These are phyloP conservation scores for Kentomonas sorsogonicus DNA, from an alignment of 208 protist species.

Conservation along the genomic window DNA sequence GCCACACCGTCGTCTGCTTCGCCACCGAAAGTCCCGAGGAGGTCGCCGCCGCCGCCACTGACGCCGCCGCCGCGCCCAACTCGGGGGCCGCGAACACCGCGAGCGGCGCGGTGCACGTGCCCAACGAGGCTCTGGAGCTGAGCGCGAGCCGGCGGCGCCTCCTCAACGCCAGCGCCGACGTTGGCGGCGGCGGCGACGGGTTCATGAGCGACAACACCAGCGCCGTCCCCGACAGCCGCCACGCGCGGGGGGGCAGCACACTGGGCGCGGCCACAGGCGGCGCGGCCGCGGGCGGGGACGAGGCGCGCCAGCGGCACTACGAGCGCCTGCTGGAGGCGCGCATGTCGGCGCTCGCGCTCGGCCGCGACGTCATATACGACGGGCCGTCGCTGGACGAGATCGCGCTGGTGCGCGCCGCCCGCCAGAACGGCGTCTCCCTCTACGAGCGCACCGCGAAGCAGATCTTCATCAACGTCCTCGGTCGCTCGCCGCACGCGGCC, in stretches of 20 bases:
- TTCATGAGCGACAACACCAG: background rate
- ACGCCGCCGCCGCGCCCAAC: background rate
- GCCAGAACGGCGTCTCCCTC: slow-evolving; percentile 75
- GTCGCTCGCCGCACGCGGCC: too few relatives aligned
- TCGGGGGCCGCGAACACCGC: background rate
- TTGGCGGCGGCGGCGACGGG: background rate
- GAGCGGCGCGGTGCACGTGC: background rate
- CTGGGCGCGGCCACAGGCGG: too few relatives aligned
- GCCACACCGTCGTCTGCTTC: slow-evolving; percentile 82
- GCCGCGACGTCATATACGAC: slow-evolving; percentile 88
- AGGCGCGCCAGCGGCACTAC: too few relatives aligned
- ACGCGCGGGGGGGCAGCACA: background rate
- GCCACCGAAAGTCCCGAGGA: slow-evolving; percentile 9
- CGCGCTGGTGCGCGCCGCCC: slow-evolving; percentile 77
- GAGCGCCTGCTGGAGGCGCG: too few relatives aligned
- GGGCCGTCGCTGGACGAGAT: slow-evolving; percentile 91
- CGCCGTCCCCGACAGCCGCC: background rate
- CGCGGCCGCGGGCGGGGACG: too few relatives aligned
- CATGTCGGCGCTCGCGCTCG: too few relatives aligned
- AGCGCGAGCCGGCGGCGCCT: background rate
- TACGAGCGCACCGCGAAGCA: slow-evolving; percentile 51
- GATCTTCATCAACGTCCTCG: slow-evolving; percentile 58
- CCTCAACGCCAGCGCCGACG: background rate
- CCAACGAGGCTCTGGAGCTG: too few relatives aligned
- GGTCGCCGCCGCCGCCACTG: background rate